Evolutionary conservation across 768 basidiomycete species (phyloP).

Genomic region (Pisolithus tinctorius): DNA sequence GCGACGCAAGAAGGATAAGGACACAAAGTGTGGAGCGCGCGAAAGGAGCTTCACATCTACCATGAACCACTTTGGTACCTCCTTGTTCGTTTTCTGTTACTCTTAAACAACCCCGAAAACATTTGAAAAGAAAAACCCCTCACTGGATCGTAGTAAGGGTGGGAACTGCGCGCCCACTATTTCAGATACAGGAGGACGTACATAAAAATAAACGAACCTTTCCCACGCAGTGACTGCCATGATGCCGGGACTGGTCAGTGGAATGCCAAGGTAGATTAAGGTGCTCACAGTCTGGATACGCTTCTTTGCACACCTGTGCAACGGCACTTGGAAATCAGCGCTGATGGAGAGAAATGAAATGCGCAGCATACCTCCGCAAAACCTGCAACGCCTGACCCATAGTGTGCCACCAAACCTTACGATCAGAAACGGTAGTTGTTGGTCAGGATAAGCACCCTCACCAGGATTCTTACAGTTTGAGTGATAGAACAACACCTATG

Average conservation of each 20-base stretch:
- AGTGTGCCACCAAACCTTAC: too few species aligned
- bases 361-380: constrained; percentile 62
- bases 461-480: constrained; percentile 83
- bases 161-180: constrained; percentile 33
- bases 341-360: background rate
- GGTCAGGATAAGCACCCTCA: constrained; percentile 21
- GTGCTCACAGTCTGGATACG: constrained; percentile 82
- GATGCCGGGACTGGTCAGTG: constrained; percentile 5
- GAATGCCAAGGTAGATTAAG: background rate
- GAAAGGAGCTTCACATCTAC: constrained; percentile 67
- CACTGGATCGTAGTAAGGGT: constrained; percentile 80
- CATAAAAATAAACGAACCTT: constrained; percentile 40
- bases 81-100: constrained; percentile 66
- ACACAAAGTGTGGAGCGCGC: constrained; percentile 66
- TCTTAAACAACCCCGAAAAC: background rate
- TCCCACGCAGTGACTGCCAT: constrained; percentile 85
- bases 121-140: constrained; percentile 13
- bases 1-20: constrained; percentile 64
- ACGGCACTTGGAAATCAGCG: constrained; percentile 3
- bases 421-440: constrained; percentile 5
- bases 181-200: constrained; percentile 4
- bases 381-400: constrained; percentile 58
- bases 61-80: constrained; percentile 89
- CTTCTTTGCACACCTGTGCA: constrained; percentile 65
- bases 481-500: constrained; percentile 77